These are phyloP conservation scores for Camelina neglecta DNA, from an alignment of 345 rosid genomes.

Conservation along the genomic window DNA sequence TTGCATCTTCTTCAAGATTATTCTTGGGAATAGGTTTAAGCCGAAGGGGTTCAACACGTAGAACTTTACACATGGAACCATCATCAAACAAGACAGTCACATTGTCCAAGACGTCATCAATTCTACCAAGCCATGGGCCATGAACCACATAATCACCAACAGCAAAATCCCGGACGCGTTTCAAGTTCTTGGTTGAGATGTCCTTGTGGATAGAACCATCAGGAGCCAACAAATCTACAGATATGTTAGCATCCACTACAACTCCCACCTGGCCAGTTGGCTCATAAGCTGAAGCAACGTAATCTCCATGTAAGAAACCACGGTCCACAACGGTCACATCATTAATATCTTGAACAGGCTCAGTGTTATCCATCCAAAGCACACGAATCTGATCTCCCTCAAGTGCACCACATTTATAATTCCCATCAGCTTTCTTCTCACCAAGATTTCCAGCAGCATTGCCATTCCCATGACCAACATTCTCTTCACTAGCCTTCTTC, in stretches of 20 bases:
- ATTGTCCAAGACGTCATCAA: conserved; percentile 91
- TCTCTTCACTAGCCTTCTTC: conserved; percentile 39
- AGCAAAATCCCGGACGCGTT: conserved; percentile 85
- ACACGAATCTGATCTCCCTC: conserved; percentile 85
- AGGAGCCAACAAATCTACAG: conserved; percentile 73
- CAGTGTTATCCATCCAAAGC: conserved; percentile 81
- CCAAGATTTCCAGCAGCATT: conserved; percentile 45
- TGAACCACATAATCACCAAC: conserved; percentile 89
- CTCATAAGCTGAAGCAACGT: conserved; percentile 78
- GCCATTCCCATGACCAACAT: conserved; percentile 41
- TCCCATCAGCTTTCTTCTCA: conserved; percentile 40
- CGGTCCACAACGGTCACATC: conserved; percentile 79
- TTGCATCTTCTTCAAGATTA: conserved; percentile 80
- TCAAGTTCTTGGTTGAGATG: conserved; percentile 69
- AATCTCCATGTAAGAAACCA: conserved; percentile 91
- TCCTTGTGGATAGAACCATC: conserved; percentile 69
- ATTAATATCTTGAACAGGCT: conserved; percentile 64
- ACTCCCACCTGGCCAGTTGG: conserved; percentile 94
- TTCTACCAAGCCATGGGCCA: conserved; percentile 95
- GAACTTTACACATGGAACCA: conserved; percentile 89
- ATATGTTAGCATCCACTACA: conserved; percentile 73
- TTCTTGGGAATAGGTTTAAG: conserved; percentile 75
- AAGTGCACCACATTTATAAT: conserved; percentile 62
- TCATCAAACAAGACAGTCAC: conserved; percentile 95
- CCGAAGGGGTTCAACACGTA: conserved; percentile 79